A percentile compares a stretch with the other conserved stretches of the same genome.
These are phyloP conservation scores for Ceratocystis ficicola DNA, from an alignment of 2,329 filamentous ascomycete species.

Conservation along the genomic window DNA sequence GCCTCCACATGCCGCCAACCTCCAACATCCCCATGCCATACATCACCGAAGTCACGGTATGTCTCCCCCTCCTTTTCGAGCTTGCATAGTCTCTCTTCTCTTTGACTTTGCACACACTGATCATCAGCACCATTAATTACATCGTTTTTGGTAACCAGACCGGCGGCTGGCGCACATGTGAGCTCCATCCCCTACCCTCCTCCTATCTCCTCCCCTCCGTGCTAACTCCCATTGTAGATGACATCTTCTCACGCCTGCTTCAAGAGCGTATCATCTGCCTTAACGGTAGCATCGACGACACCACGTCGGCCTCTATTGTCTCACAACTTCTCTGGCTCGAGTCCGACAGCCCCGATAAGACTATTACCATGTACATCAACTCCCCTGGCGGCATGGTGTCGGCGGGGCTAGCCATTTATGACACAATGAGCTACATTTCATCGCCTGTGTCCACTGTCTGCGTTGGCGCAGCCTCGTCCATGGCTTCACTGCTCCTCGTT, in stretches of 20 bases:
- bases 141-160: conserved; percentile 37
- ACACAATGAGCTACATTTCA: conserved; percentile 95
- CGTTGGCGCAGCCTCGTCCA: conserved; percentile 84
- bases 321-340: conserved; percentile 96
- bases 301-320: conserved; percentile 82
- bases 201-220: not conserved
- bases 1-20: conserved; percentile 26
- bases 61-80: conserved; percentile 19
- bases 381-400: conserved; percentile 89
- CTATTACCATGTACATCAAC: conserved; percentile 97
- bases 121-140: conserved; percentile 26
- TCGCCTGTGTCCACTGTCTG: conserved; percentile 91
- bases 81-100: not conserved
- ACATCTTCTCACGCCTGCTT: conserved; percentile 69
- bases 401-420: conserved; percentile 74
- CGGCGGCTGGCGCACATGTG: conserved; percentile 68
- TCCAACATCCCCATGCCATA: conserved; percentile 46
- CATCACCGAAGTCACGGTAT: conserved; percentile 44
- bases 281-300: conserved; percentile 83
- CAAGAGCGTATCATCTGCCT: conserved; percentile 89
- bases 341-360: conserved; percentile 86
- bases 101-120: not conserved
- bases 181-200: conserved; percentile 28
- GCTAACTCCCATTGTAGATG: conserved; percentile 27
- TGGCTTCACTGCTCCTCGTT: conserved; percentile 80